phyloP scores from a whole-genome alignment of 768 basidiomycete genomes.

The Tylopilus vinaceipallidus region DNA sequence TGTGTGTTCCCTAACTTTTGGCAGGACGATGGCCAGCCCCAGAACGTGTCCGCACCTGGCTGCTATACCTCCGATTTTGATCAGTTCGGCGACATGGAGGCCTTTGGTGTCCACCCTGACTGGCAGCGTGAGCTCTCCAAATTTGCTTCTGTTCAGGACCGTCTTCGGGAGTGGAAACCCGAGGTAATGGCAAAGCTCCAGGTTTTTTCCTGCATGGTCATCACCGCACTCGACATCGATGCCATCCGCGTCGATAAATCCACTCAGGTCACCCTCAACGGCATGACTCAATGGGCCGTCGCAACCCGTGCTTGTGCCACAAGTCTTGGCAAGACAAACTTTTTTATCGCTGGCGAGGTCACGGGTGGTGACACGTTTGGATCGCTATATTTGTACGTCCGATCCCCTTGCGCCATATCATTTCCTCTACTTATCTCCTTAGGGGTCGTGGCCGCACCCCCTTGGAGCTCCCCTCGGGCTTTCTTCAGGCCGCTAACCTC shows the following conservation, averaged over 20 bases:
- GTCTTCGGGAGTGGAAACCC: constrained; percentile 90
- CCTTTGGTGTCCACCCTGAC: constrained; percentile 93
- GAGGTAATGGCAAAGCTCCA: constrained; percentile 75
- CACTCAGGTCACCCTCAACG: constrained; percentile 85
- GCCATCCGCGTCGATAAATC: constrained; percentile 96
- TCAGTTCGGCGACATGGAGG: constrained; percentile 96
- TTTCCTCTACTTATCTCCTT: constrained; percentile 1
- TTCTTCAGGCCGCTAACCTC: constrained; percentile 65
- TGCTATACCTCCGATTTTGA: constrained; percentile 87
- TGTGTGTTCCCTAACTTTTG: constrained; percentile 81
- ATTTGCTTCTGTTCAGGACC: constrained; percentile 95
- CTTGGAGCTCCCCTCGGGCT: constrained; percentile 63
- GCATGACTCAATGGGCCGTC: constrained; percentile 72
- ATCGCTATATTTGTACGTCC: constrained; percentile 73
- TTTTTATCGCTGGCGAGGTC: constrained; percentile 90
- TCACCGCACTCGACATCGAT: constrained; percentile 86
- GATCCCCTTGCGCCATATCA: background rate
- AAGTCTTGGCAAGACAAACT: constrained; percentile 75
- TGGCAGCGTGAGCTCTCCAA: constrained; percentile 94
- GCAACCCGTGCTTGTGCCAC: constrained; percentile 74
- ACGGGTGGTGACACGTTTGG: constrained; percentile 94
- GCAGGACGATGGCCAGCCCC: constrained; percentile 66
- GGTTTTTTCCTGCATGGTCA: constrained; percentile 80
- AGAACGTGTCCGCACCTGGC: constrained; percentile 54
- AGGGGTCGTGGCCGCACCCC: constrained; percentile 90